phyloP scores from a whole-genome alignment of 306 rosid species.

The Inga oerstediana region DNA sequence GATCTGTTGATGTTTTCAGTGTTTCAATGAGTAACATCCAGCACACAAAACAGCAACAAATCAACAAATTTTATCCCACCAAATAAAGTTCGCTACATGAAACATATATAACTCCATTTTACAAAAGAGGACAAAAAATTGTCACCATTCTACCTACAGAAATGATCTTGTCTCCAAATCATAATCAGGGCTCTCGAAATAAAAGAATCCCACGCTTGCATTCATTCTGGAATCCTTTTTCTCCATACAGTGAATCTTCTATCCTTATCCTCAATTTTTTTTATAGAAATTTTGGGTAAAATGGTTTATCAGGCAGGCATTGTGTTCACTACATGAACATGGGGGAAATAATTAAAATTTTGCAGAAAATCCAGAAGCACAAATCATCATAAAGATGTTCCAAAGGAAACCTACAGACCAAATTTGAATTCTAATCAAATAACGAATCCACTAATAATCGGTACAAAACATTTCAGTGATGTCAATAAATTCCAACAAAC shows the following conservation, averaged over 20 bases:
- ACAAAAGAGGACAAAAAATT: too few relatives aligned
- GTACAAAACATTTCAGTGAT: conserved; percentile 23
- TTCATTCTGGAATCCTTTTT: neutral
- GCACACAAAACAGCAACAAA: neutral
- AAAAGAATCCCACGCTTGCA: too few relatives aligned
- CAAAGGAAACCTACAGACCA: neutral
- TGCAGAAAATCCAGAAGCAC: neutral
- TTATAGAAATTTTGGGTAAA: neutral
- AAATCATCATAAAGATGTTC: neutral
- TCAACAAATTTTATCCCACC: neutral
- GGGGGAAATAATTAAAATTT: neutral
- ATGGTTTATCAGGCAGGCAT: neutral
- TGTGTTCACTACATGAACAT: neutral
- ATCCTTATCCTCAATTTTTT: neutral
- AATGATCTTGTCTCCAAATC: too few relatives aligned
- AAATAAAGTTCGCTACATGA: too few relatives aligned
- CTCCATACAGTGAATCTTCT: neutral
- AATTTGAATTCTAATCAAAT: conserved; percentile 6
- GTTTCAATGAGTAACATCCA: neutral
- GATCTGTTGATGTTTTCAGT: neutral
- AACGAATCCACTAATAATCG: conserved; percentile 5
- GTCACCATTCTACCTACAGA: too few relatives aligned
- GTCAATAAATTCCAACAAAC: conserved; percentile 25
- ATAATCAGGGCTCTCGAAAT: too few relatives aligned
- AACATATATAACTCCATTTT: too few relatives aligned